Evolutionary conservation across 768 basidiomycete species (phyloP).

Genomic region (Boletus sp.): DNA sequence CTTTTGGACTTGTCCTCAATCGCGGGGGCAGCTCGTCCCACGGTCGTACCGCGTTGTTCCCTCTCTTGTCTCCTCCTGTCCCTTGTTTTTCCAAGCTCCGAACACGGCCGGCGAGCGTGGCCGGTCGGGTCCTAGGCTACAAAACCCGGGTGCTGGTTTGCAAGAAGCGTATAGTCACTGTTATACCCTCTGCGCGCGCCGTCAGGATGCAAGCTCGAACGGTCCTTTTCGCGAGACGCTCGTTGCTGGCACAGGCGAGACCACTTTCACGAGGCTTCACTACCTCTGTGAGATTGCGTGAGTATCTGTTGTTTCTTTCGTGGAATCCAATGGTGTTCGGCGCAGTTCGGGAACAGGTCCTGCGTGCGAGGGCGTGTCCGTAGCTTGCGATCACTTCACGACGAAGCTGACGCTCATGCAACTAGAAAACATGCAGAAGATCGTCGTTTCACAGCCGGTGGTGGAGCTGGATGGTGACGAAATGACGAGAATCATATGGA

Average conservation of each 20-base stretch:
- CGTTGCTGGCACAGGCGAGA: conserved; percentile 21
- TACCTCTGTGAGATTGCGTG: conserved; percentile 28
- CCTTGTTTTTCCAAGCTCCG: conserved; percentile 7
- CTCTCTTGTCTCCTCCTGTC: neutral
- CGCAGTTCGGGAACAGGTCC: neutral
- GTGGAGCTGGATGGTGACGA: conserved; percentile 98
- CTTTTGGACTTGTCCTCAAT: neutral
- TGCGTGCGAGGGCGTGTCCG: neutral
- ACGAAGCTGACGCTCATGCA: conserved; percentile 1
- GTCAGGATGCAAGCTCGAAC: conserved; percentile 21
- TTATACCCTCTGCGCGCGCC: conserved; percentile 13
- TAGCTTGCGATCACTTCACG: neutral
- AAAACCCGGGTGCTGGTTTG: conserved; percentile 11
- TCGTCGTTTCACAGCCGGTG: conserved; percentile 81
- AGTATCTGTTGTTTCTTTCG: conserved; percentile 12
- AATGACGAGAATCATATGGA: conserved; percentile 99
- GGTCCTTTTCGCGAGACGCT: conserved; percentile 25
- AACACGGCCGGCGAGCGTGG: conserved; percentile 24
- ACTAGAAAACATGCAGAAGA: conserved; percentile 44
- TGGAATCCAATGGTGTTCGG: neutral
- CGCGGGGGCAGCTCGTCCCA: conserved; percentile 9
- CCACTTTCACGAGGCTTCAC: conserved; percentile 28
- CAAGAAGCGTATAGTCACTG: conserved; percentile 3
- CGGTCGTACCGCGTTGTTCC: conserved; percentile 22
- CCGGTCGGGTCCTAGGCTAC: conserved; percentile 9